Evolutionary conservation across 2,329 filamentous ascomycete species (phyloP).

Genomic region (Fusarium tupiense): DNA sequence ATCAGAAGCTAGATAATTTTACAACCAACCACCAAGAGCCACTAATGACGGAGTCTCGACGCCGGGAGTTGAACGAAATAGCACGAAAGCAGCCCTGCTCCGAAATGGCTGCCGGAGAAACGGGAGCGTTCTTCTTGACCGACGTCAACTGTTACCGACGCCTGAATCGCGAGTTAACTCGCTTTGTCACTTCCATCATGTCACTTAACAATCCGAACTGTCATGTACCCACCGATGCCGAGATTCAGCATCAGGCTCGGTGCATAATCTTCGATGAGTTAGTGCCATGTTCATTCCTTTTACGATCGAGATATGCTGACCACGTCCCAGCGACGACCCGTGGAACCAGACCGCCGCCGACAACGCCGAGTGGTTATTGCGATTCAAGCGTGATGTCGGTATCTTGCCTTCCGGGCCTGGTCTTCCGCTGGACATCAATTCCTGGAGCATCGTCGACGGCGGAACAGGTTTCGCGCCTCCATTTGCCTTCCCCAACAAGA

Average conservation of each 20-base stretch:
- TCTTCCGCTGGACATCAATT: background rate
- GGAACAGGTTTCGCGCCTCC: background rate
- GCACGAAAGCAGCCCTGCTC: background rate
- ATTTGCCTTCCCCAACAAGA: background rate
- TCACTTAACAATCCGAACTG: background rate
- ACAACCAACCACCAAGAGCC: background rate
- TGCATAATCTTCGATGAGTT: background rate
- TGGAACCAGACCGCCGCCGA: background rate
- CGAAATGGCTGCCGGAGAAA: background rate
- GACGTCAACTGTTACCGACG: background rate
- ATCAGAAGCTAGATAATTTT: background rate
- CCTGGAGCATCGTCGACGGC: background rate
- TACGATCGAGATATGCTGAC: background rate
- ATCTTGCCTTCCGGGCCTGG: background rate
- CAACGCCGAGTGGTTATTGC: background rate
- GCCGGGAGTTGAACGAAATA: background rate
- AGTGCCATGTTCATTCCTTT: accelerated
- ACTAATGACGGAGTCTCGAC: background rate
- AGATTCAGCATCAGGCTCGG: background rate
- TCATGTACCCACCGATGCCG: background rate
- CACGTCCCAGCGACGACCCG: background rate
- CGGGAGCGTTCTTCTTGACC: background rate
- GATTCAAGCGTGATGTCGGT: background rate
- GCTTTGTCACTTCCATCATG: background rate
- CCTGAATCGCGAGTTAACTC: background rate